These are phyloP conservation scores for Phymatotrichopsis omnivora DNA, from an alignment of 2,329 filamentous ascomycete genomes.

Conservation along the genomic window DNA sequence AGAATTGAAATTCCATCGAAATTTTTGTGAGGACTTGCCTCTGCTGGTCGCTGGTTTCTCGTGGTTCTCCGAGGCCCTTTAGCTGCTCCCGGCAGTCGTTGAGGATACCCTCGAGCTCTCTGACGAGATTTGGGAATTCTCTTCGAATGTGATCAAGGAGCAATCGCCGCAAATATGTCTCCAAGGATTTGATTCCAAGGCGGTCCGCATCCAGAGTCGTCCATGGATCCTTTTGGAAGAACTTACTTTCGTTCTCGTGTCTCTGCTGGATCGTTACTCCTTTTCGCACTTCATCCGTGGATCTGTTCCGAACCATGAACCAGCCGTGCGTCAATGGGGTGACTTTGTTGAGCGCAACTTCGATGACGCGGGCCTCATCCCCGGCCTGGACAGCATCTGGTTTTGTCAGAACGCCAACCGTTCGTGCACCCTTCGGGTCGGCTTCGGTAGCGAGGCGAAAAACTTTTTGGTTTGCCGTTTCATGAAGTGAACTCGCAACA, in stretches of 20 bases:
- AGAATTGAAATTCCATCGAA: conserved; percentile 36
- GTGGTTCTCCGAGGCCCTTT: conserved; percentile 33
- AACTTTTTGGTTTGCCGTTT: conserved; percentile 31
- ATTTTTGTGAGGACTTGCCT: conserved; percentile 36
- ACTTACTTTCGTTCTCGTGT: conserved; percentile 25
- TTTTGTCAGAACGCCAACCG: conserved; percentile 31
- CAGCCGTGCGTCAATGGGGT: conserved; percentile 29
- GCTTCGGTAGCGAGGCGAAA: conserved; percentile 28
- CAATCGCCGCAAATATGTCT: conserved; percentile 37
- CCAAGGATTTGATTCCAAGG: conserved; percentile 38
- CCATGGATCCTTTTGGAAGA: conserved; percentile 30
- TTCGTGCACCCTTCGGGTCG: conserved; percentile 29
- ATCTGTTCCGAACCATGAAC: conserved; percentile 30
- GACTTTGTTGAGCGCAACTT: conserved; percentile 21
- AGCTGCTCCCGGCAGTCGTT: conserved; percentile 31
- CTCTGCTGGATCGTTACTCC: conserved; percentile 25
- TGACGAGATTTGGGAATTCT: conserved; percentile 40
- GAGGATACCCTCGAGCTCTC: conserved; percentile 36
- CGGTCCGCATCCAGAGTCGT: conserved; percentile 31
- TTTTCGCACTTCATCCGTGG: conserved; percentile 28
- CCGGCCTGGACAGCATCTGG: conserved; percentile 30
- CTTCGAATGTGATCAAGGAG: conserved; percentile 38
- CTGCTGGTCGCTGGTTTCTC: conserved; percentile 35
- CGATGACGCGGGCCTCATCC: conserved; percentile 26
- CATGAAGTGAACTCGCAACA: conserved; percentile 26